Evolutionary conservation across 1,284 basidiomycete genomes (phyloP).

Genomic region (Marasmius tenuissimus): DNA sequence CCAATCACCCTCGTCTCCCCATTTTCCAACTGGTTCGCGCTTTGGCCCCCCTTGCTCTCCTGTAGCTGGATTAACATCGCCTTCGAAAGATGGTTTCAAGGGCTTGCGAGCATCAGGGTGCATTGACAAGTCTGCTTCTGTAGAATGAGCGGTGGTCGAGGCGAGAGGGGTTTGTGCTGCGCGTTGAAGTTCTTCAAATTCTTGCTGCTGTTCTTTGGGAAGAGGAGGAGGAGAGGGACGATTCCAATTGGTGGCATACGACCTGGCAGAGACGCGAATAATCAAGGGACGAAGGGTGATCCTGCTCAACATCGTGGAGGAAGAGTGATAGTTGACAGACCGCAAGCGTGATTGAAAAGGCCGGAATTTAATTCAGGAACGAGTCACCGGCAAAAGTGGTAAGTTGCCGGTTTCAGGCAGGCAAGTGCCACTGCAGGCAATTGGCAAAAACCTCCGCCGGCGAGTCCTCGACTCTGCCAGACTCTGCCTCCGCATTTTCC

Average conservation of each 20-base stretch:
- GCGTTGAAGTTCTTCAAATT: conserved; percentile 75
- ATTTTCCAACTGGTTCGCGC: conserved; percentile 66
- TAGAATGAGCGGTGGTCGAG: conserved; percentile 17
- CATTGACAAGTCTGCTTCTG: conserved; percentile 41
- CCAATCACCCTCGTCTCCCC: conserved; percentile 72
- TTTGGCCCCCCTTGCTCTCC: conserved; percentile 80
- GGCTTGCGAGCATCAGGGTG: conserved; percentile 72
- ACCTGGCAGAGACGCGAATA: not conserved
- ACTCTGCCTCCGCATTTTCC: too few relatives aligned
- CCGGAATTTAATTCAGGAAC: too few relatives aligned
- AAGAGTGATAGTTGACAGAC: too few relatives aligned
- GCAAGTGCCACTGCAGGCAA: too few relatives aligned
- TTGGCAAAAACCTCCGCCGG: too few relatives aligned
- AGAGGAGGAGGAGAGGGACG: conserved; percentile 70
- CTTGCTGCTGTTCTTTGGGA: conserved; percentile 67
- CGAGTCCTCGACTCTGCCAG: too few relatives aligned
- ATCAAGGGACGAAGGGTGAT: not conserved
- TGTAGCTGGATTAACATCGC: conserved; percentile 70
- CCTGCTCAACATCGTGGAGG: not conserved
- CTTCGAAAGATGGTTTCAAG: conserved; percentile 64
- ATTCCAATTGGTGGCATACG: conserved; percentile 34
- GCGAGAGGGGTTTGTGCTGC: conserved; percentile 49
- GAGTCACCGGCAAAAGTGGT: too few relatives aligned
- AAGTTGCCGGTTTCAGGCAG: too few relatives aligned
- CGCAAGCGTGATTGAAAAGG: too few relatives aligned